Evolutionary conservation across 371 early-diverging fungal species (phyloP).

Genomic region (Chytridium lagenaria): DNA sequence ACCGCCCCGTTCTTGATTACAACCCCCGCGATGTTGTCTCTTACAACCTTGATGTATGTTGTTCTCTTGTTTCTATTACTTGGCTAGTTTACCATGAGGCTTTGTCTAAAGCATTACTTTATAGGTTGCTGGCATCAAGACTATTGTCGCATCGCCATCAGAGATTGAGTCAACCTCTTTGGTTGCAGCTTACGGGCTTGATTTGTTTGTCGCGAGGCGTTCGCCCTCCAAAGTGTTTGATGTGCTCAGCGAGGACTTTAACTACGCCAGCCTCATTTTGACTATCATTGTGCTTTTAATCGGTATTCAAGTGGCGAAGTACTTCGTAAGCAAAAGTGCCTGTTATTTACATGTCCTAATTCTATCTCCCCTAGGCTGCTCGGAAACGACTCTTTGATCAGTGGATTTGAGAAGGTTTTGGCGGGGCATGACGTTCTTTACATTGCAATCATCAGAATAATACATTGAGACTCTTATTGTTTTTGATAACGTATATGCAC

Average conservation of each 20-base stretch:
- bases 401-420: conserved; percentile 27
- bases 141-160: conserved; percentile 76
- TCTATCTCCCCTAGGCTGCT: conserved; percentile 20
- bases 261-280: conserved; percentile 76
- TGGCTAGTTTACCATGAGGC: background rate
- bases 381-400: conserved; percentile 30
- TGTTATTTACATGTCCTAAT: background rate
- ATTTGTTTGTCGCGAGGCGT: conserved; percentile 82
- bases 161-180: conserved; percentile 92
- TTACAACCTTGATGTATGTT: conserved; percentile 67
- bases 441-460: background rate
- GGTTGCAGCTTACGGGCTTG: conserved; percentile 85
- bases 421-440: background rate
- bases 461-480: no score
- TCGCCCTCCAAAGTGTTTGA: conserved; percentile 92
- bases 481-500: no score
- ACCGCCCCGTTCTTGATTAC: conserved; percentile 71
- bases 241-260: conserved; percentile 88
- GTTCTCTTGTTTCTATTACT: background rate
- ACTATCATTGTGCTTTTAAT: conserved; percentile 79
- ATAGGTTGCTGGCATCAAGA: conserved; percentile 66
- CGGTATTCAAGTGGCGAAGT: conserved; percentile 59
- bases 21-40: conserved; percentile 76
- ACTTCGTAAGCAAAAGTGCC: conserved; percentile 39
- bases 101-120: no score